A percentile compares a stretch with the other conserved stretches of the same genome.
phyloP scores from a whole-genome alignment of 179 eudicot species.

The Sideroxylon spinosum region DNA sequence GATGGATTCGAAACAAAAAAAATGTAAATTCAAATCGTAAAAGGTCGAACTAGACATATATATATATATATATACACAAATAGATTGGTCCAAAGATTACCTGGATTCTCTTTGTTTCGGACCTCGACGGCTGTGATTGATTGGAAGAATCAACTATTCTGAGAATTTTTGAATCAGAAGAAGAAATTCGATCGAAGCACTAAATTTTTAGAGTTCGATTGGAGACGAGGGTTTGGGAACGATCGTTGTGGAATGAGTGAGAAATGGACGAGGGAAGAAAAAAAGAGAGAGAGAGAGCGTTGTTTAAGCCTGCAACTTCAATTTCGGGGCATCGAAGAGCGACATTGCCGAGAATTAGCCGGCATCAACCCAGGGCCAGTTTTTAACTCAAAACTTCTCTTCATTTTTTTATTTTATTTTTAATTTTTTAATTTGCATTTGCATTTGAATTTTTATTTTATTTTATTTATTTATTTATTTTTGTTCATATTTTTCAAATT shows the following conservation, averaged over 20 bases:
- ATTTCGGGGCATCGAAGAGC: conserved; percentile 9
- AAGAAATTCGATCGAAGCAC: conserved; percentile 1
- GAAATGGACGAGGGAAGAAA: not conserved
- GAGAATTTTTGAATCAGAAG: not conserved
- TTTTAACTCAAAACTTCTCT: not conserved
- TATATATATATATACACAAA: no score
- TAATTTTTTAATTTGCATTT: no score
- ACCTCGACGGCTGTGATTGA: not conserved
- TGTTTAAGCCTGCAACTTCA: conserved; percentile 10
- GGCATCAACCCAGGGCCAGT: conserved; percentile 23
- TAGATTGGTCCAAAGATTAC: not conserved
- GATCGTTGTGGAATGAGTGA: conserved; percentile 3
- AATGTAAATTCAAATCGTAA: not conserved
- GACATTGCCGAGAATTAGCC: conserved; percentile 25
- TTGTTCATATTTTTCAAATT: no score
- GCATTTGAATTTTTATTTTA: no score
- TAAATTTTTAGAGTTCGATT: conserved; percentile 4
- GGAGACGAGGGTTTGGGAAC: conserved; percentile 13
- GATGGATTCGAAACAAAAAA: not conserved
- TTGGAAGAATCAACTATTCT: not conserved
- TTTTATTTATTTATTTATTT: no score
- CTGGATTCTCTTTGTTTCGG: not conserved
- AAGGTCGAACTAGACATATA: no score
- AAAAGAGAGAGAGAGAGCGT: conserved; percentile 1
- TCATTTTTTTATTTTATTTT: no score